phyloP scores from a whole-genome alignment of 2,329 filamentous ascomycete genomes.

The Neofusicoccum sp. region DNA sequence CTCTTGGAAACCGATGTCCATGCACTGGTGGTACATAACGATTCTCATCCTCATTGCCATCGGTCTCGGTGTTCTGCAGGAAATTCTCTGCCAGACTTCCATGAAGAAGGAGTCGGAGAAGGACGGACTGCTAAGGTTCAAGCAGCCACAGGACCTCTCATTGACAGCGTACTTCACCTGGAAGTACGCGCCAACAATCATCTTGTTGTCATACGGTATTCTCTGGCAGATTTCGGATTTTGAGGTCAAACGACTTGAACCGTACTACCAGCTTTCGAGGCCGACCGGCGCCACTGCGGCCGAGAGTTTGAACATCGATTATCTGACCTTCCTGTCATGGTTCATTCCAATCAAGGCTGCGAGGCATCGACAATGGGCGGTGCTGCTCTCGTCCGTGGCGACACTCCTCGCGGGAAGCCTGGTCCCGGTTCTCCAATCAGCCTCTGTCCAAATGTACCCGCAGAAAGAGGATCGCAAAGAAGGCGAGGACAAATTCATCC shows the following conservation, averaged over 20 bases:
- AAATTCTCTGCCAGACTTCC: conserved; percentile 37
- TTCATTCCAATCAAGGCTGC: conserved; percentile 64
- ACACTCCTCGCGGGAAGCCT: conserved; percentile 66
- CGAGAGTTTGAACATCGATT: conserved; percentile 69
- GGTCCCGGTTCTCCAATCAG: conserved; percentile 67
- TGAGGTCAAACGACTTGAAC: conserved; percentile 51
- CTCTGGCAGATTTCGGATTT: conserved; percentile 52
- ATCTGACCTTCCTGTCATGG: conserved; percentile 67
- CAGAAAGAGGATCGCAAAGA: conserved; percentile 49
- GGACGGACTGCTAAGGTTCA: conserved; percentile 32
- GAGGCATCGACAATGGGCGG: conserved; percentile 64
- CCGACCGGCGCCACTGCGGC: conserved; percentile 37
- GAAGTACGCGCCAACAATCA: conserved; percentile 44
- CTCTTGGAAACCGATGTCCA: conserved; percentile 39
- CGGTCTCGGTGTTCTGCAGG: conserved; percentile 34
- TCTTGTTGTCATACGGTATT: conserved; percentile 50
- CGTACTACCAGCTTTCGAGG: conserved; percentile 46
- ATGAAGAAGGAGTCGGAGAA: conserved; percentile 23
- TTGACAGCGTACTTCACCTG: conserved; percentile 35
- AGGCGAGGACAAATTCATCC: conserved; percentile 52
- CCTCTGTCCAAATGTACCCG: conserved; percentile 59
- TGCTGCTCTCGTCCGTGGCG: conserved; percentile 63
- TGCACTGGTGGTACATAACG: conserved; percentile 37
- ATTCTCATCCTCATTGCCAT: conserved; percentile 35
- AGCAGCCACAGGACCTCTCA: conserved; percentile 29